A percentile compares a stretch with the other conserved stretches of the same genome.
Evolutionary conservation across 352 stramenopile genomes (phyloP).

Genomic region (Globisporangium middletonii): DNA sequence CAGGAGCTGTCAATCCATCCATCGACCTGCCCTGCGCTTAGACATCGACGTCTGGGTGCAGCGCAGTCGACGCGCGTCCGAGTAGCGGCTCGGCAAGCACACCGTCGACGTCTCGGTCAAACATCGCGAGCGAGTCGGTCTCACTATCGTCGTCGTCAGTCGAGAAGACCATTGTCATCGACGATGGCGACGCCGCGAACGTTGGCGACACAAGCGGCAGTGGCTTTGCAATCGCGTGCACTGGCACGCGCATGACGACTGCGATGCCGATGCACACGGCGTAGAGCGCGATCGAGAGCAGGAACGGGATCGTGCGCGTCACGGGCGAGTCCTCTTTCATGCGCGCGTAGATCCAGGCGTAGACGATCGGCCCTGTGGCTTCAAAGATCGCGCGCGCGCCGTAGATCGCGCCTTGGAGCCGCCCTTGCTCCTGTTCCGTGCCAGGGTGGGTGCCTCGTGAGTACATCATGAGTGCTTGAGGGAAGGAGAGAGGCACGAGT

Average conservation of each 20-base stretch:
- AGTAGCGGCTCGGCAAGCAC: slow-evolving; percentile 50
- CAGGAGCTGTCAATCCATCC: no score
- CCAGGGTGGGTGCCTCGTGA: no score
- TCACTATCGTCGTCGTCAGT: slow-evolving; percentile 40
- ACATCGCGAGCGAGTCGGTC: slow-evolving; percentile 7
- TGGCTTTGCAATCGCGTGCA: slow-evolving; percentile 7
- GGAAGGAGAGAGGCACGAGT: no score
- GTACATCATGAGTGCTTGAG: no score
- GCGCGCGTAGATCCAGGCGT: slow-evolving; percentile 43
- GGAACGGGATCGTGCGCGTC: slow-evolving; percentile 52
- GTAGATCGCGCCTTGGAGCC: slow-evolving; percentile 69
- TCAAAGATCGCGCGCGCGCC: slow-evolving; percentile 57
- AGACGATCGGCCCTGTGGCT: slow-evolving; percentile 47
- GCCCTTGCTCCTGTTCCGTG: slow-evolving; percentile 54
- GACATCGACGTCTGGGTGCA: slow-evolving; percentile 21
- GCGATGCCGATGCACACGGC: slow-evolving; percentile 39
- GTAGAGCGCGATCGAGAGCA: slow-evolving; percentile 48
- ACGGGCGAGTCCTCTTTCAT: slow-evolving; percentile 40
- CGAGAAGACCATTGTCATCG: slow-evolving; percentile 44
- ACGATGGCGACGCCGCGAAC: slow-evolving; percentile 34
- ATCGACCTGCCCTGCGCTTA: slow-evolving; percentile 1
- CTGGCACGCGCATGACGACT: slow-evolving; percentile 29
- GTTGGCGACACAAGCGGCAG: slow-evolving; percentile 34
- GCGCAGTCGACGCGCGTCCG: slow-evolving; percentile 8
- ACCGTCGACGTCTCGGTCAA: slow-evolving; percentile 23